Conservation (phyloP, 2,329 filamentous ascomycete genomes). For the Ceratocystis alfenasii region DNA sequence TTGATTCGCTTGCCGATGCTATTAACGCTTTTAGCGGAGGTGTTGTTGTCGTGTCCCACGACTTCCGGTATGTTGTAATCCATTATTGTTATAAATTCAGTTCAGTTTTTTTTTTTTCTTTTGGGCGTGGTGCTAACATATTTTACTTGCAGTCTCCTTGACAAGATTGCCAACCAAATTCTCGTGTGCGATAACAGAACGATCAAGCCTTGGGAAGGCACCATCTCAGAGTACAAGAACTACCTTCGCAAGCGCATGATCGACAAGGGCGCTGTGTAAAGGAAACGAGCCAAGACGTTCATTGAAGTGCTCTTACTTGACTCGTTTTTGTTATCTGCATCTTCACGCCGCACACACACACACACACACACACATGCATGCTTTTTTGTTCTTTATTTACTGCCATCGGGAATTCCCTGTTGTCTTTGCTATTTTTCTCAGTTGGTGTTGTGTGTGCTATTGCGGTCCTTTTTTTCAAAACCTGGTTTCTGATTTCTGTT, state of each 20-base stretch:
- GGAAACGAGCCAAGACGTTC: not conserved
- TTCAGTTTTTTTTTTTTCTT: constrained; percentile 4
- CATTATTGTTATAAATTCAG: not conserved
- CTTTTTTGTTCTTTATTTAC: too few relatives aligned
- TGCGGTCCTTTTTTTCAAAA: too few relatives aligned
- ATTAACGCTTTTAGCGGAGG: constrained; percentile 94
- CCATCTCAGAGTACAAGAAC: constrained; percentile 94
- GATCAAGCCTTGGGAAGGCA: constrained; percentile 76
- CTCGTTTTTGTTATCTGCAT: not conserved
- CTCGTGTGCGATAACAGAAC: constrained; percentile 98
- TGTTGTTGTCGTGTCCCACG: constrained; percentile 96
- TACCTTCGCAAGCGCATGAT: constrained; percentile 99
- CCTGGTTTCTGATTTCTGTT: not conserved
- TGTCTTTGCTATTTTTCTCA: constrained; percentile 6
- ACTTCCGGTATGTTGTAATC: constrained; percentile 68
- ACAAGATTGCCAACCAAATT: constrained; percentile 99
- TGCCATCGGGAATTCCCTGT: too few relatives aligned
- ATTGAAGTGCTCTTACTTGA: not conserved
- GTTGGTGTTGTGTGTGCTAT: not conserved
- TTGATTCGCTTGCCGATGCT: constrained; percentile 91
- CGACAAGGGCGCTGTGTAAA: constrained; percentile 67
- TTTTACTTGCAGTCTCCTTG: constrained; percentile 56
- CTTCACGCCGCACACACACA: not conserved
- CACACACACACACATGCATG: too few relatives aligned
- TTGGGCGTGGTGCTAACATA: constrained; percentile 25